Evolutionary conservation across 139 green algal genomes (phyloP), one percentile per base, ranked within the genome.

Genomic region (Tetradesmus obliquus): DNA sequence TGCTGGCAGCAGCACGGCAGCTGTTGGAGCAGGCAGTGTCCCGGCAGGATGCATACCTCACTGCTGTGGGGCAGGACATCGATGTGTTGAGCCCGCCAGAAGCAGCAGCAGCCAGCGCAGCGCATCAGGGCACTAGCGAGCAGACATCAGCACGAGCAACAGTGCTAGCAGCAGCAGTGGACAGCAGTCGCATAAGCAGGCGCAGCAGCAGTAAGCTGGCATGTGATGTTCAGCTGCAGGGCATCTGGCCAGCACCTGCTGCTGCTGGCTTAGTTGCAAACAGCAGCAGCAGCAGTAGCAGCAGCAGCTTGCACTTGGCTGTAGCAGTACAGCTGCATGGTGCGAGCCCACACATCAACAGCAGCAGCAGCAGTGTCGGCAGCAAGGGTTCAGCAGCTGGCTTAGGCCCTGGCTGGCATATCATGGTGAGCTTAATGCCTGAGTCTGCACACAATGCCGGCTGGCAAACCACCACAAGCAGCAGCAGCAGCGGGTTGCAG

Each of bases 221-320:
- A 3, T 89, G 84, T 57, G 20, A 24, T 12, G 57, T 84, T 5
- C 3, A 71, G 6, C 53, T 90, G 69, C 86, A 90, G 3, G 86
- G 86, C 3, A 32, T 90, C 5, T 90, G 86, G 86, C 86, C 86
- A 8, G 86, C 32, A n/a, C 86, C 71, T 83, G 71, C 71, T 84
- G 86, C 71, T 74, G 86, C 51, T 72, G 54, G n/a, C n/a, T 19
- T 71, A 19, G 7, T 10, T 10, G 2, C 76, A 82, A 4, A 15
- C 13, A 88, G 8, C 82, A 87, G 82, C 84, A 88, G 54, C 32
- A 72, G 8, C 82, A 87, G 82, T 57, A 88, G 54, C 32, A 72
- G 86, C 69, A 82, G 85, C 85, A 66, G 62, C 60, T n/a, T 90
- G 71, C 71, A 90, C n/a, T 17, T 90, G 86, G 71, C 71, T 54